These are phyloP conservation scores for Pestalotiopsis sp. DNA, from an alignment of 2,329 filamentous ascomycete genomes.

Conservation along the genomic window DNA sequence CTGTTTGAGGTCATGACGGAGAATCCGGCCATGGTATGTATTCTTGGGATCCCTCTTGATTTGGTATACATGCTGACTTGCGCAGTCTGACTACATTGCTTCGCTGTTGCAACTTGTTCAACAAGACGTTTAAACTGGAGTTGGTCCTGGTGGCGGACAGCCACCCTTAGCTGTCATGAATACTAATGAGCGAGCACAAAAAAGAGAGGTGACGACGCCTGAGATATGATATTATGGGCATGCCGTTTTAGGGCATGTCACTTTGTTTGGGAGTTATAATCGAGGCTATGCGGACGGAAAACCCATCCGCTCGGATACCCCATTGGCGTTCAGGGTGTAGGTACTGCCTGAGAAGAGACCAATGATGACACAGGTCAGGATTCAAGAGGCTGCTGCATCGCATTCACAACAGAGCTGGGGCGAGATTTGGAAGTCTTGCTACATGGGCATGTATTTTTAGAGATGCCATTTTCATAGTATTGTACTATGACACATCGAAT, in stretches of 20 bases:
- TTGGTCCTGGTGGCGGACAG: background rate
- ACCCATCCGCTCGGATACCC: slow-evolving; percentile 6
- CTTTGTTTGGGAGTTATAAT: background rate
- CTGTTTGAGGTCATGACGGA: slow-evolving; percentile 72
- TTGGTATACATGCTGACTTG: background rate
- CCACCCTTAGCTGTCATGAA: background rate
- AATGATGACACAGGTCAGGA: background rate
- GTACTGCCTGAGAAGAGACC: background rate
- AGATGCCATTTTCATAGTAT: background rate
- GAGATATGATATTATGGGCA: background rate
- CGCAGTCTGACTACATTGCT: slow-evolving; percentile 13
- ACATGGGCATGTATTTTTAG: background rate
- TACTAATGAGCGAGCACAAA: background rate
- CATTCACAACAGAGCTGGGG: background rate
- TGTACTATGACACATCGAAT: background rate
- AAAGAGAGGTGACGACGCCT: background rate
- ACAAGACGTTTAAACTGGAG: background rate
- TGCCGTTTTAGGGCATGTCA: background rate
- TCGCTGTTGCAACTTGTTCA: slow-evolving; percentile 15
- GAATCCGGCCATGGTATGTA: slow-evolving; percentile 62
- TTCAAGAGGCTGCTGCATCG: background rate
- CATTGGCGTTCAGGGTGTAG: slow-evolving; percentile 5
- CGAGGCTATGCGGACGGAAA: slow-evolving; percentile 8
- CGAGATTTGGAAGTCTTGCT: background rate
- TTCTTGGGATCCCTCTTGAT: background rate